Base-by-base conservation (phyloP, 371 early-diverging fungal genomes). In the Mortierella sp. region DNA sequence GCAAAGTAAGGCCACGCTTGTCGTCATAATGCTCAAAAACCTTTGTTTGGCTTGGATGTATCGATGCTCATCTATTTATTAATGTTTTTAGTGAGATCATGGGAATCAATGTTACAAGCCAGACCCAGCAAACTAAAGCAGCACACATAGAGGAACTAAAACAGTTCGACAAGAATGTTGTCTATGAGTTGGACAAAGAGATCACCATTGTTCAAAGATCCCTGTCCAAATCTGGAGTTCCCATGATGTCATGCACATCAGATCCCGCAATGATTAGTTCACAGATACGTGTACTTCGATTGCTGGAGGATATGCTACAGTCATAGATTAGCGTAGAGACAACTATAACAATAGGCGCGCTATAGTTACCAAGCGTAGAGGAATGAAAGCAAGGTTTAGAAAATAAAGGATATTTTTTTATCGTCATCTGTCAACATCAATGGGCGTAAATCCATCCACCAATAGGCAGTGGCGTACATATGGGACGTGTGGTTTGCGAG, bases 251-350 rank as follows among this genome's bases (percentile, higher is more conserved):
- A 0, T 9, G 28, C 1, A 75, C 81, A 6, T 52, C 58, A 12
- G 76, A 80, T 52, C 76, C 73, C 0, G 39, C 39, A 43, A 65
- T 62, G 76, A 72, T 80, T 40, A 60, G 63, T 0, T 35, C 70
- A 0, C 81, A 80, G 61, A 75, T 80, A 28, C 72, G 66, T 20
- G 73, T 80, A 24, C 69, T 80, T n/a, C 72, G 81, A 22, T 32
- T 80, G 14, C 22, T 80, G 2, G 76, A 80, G 24, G 81, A 80
- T 24, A 80, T 75, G 81, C 58, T 80, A 4, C 62, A 78, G 32
- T 55, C 24, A 30, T 55, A 55, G 55, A 18, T 51, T n/a, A 51
- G 4, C 0, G 43, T 43, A 11, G 11, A 43, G 16, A 3, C 16
- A 11, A 14, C 43, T 43, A 14, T 43, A 16, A 43, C 16, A 40